Base-by-base conservation (phyloP, 768 basidiomycete species). In the Russula sp. region DNA sequence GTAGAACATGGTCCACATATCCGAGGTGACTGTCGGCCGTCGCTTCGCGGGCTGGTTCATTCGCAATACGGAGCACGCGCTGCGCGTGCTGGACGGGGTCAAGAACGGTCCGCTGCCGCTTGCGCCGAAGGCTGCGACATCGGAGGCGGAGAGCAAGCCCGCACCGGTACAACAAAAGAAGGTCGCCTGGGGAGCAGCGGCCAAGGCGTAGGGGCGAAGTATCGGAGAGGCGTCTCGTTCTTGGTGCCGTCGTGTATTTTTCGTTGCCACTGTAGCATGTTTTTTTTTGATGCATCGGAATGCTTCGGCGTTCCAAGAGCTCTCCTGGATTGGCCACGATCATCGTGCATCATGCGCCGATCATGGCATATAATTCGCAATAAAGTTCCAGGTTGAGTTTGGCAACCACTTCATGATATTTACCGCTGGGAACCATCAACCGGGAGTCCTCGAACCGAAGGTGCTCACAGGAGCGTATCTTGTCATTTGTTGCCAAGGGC, bases 21-120 rank as follows among this genome's bases (percentile, higher is more conserved):
- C 91, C 3, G 95, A 98, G 74, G 94, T 93, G 22, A 97, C 93
- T 0, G 86, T 96, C 20, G 94, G 94, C 16, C 79, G 96, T 51
- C 86, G 94, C 54, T 98, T 93, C 74, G 96, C 94, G 2, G 92
- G 94, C 44, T 97, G 94, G 91, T 98, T 98, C 77, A 95, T 98
- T 76, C 88, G 94, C 68, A 93, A 95, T 74, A 91, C 93, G 5
- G 94, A 97, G 74, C 85, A 94, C 68, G 87, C 94, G 31, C 90
- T 93, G 70, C 84, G 91, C 67, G 89, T 95, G 60, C 80, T 87
- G 65, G 93, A 95, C 69, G 87, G 87, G 63, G 77, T 97, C 68
- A 86, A 79, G 65, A 75, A 77, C 48, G 76, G 77, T 39, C 83
- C 86, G 35, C 72, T 87, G 11, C 85, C 85, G 4, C 66, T 68